Conservation (phyloP, 2,329 filamentous ascomycete genomes). For the Verticillium nonalfalfae region DNA sequence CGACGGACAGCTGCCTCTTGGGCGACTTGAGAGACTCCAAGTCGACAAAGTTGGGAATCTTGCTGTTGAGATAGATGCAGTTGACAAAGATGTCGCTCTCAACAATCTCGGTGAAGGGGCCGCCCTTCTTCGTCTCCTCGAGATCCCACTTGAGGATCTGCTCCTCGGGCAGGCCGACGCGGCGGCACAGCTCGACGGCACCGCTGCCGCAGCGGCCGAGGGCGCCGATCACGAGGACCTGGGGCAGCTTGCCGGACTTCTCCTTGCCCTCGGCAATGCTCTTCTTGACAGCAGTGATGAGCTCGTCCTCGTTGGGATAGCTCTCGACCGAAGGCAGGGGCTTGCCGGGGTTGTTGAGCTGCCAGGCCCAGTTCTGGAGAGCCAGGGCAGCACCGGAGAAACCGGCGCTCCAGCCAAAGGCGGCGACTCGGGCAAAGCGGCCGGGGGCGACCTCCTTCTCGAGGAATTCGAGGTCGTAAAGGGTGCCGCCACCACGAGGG, state of each 20-base stretch:
- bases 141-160: constrained; percentile 65
- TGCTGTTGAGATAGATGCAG: constrained; percentile 72
- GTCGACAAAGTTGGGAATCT: constrained; percentile 67
- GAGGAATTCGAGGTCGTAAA: constrained; percentile 86
- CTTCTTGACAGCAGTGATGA: constrained; percentile 70
- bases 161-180: constrained; percentile 63
- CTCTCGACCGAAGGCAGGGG: constrained; percentile 59
- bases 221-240: constrained; percentile 78
- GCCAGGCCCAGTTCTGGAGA: constrained; percentile 76
- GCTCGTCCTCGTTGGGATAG: constrained; percentile 67
- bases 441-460: constrained; percentile 55
- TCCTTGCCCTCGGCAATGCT: constrained; percentile 60
- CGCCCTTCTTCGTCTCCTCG: constrained; percentile 65
- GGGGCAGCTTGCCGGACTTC: constrained; percentile 61
- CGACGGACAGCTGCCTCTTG: constrained; percentile 67
- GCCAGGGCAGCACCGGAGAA: constrained; percentile 70
- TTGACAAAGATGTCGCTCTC: constrained; percentile 75
- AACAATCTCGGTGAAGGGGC: constrained; percentile 73
- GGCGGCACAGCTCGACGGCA: constrained; percentile 72
- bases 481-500: constrained; percentile 65
- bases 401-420: constrained; percentile 70
- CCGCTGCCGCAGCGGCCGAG: constrained; percentile 80
- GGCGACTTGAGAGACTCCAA: constrained; percentile 59
- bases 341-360: constrained; percentile 64
- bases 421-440: constrained; percentile 53